phyloP scores from a whole-genome alignment of 2,329 filamentous ascomycete genomes.

The Sporothrix humicola region DNA sequence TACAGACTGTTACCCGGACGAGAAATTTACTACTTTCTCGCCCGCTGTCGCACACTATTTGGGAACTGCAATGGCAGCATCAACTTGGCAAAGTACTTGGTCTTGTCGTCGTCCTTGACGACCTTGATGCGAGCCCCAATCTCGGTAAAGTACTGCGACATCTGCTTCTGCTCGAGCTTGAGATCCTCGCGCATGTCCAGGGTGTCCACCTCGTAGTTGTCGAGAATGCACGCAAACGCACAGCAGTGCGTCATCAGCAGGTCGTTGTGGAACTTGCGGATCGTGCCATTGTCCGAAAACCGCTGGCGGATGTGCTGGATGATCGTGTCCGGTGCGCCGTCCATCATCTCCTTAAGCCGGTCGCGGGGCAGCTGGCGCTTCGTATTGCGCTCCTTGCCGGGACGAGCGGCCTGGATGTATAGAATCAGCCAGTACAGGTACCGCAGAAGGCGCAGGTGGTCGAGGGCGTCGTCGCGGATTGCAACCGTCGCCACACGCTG shows the following conservation, averaged over 20 bases:
- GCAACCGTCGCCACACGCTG: constrained; percentile 62
- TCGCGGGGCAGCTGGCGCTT: constrained; percentile 64
- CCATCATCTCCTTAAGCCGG: constrained; percentile 63
- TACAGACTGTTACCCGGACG: background rate
- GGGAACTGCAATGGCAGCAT: constrained; percentile 83
- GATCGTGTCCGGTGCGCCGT: constrained; percentile 64
- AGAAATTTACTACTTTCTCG: constrained; percentile 28
- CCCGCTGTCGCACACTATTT: constrained; percentile 52
- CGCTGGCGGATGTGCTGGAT: constrained; percentile 71
- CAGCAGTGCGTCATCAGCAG: constrained; percentile 75
- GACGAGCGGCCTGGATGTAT: constrained; percentile 56
- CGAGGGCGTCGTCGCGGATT: constrained; percentile 58
- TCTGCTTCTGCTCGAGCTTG: constrained; percentile 71
- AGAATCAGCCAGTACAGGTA: constrained; percentile 64
- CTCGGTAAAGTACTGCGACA: constrained; percentile 75
- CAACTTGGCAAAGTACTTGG: constrained; percentile 68
- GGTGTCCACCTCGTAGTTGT: constrained; percentile 75
- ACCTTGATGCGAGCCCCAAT: constrained; percentile 72
- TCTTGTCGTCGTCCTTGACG: constrained; percentile 63
- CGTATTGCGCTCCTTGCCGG: constrained; percentile 54
- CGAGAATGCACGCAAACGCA: constrained; percentile 71
- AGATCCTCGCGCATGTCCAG: constrained; percentile 73
- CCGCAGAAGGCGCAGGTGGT: constrained; percentile 63
- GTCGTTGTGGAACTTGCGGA: constrained; percentile 75
- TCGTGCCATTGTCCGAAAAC: constrained; percentile 67